Evolutionary conservation across 2,329 filamentous ascomycete genomes (phyloP).

Genomic region (Verticillium klebahnii): DNA sequence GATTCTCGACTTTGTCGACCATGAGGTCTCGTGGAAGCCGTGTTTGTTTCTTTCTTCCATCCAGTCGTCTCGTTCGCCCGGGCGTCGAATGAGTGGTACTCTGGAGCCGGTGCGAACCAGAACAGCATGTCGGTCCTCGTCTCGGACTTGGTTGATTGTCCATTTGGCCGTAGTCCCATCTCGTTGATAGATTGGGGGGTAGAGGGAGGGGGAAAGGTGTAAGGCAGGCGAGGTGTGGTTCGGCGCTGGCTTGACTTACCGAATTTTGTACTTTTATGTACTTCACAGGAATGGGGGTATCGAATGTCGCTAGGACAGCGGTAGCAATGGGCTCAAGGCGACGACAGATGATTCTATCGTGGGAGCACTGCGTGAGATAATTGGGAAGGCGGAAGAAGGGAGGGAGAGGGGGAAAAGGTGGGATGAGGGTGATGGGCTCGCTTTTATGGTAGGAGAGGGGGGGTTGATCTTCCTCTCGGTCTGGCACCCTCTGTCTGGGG

Average conservation of each 20-base stretch:
- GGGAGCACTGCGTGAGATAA: constrained; percentile 1
- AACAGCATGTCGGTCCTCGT: background rate
- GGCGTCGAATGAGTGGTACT: background rate
- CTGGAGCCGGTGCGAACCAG: background rate
- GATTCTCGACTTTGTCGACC: background rate
- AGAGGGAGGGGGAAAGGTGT: background rate
- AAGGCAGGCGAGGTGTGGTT: background rate
- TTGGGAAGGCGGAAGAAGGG: background rate
- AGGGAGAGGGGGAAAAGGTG: background rate
- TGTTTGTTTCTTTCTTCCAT: background rate
- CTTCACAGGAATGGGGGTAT: background rate
- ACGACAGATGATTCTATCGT: background rate
- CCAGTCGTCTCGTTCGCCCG: background rate
- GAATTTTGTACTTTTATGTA: background rate
- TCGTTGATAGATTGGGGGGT: background rate
- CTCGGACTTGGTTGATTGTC: background rate
- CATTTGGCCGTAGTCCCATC: background rate
- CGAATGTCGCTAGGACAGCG: constrained; percentile 1
- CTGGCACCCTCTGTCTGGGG: background rate
- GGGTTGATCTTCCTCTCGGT: background rate
- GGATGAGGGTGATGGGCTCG: background rate
- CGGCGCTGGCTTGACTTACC: background rate
- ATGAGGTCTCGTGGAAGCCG: background rate
- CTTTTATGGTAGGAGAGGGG: background rate
- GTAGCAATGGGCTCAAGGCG: background rate